Base-by-base conservation (phyloP, 441 rosid genomes). In the Biscutella laevigata region DNA sequence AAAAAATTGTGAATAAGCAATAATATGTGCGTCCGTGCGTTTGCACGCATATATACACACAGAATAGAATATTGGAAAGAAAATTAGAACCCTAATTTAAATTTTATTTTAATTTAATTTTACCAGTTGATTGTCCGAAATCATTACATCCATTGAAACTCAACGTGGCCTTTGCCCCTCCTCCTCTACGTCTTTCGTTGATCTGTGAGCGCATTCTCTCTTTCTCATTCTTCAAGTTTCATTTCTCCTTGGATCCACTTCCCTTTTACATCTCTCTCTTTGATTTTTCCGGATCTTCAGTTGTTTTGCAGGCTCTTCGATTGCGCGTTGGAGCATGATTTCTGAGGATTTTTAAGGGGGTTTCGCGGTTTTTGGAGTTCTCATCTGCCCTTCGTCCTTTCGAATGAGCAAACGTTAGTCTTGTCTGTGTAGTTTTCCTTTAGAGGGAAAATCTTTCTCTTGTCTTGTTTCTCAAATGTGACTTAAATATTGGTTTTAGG, bases 71-170 rank as follows among this genome's bases (percentile, higher is more conserved):
- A 42, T 8, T 10, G 22, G 28, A 24, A 43, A 44, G 55, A 38
- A 59, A 63, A n/a, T n/a, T n/a, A n/a, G 62, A 55, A 64, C 65
- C 64, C 64, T 58, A 66, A 66, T 36, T 57, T 37, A 58, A 65
- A 57, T 25, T 57, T 48, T 39, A 26, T 63, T 56, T 38, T 22
- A 20, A 28, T 15, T 24, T 7, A 26, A 28, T 12, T 24, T 35
- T 11, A 35, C 41, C 25, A 54, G 44, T 63, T n/a, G 56, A 45
- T 38, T 64, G 64, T 43, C 64, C 35, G 53, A 57, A 63, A 66
- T 37, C 65, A 66, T 59, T 66, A 59, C 66, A 66, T 66, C 70
- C 66, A 53, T 52, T 53, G 55, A 45, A 52, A 66, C 65, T 52
- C 20, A 49, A 48, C 69, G 45, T 64, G 58, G 20, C 63, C 43